These are phyloP conservation scores for Debaryomyces udenii DNA, from an alignment of 1,139 yeast species.

Conservation along the genomic window DNA sequence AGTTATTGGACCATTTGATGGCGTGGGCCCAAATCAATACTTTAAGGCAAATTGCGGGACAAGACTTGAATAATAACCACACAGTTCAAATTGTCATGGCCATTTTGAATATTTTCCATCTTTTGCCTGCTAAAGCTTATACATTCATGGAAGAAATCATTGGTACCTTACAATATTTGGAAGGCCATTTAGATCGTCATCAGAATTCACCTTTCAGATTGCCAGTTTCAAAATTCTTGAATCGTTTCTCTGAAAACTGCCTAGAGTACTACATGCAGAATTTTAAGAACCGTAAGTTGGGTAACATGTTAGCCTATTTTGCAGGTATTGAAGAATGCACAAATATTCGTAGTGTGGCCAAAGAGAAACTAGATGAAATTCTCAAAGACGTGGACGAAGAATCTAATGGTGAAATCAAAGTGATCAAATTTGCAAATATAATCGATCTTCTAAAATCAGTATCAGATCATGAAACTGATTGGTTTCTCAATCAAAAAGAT, in stretches of 20 bases:
- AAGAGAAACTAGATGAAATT: conserved; percentile 50
- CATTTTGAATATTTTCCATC: conserved; percentile 86
- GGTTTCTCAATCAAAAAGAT: conserved; percentile 62
- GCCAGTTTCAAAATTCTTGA: conserved; percentile 88
- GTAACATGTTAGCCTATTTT: conserved; percentile 66
- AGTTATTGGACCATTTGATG: conserved; percentile 86
- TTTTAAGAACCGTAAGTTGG: conserved; percentile 68
- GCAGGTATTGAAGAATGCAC: conserved; percentile 61
- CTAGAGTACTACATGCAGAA: conserved; percentile 70
- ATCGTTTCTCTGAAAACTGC: conserved; percentile 79
- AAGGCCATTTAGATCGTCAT: conserved; percentile 81
- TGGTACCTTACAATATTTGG: conserved; percentile 73
- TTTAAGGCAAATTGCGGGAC: conserved; percentile 68
- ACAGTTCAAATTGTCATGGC: conserved; percentile 88
- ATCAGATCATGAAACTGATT: conserved; percentile 53
- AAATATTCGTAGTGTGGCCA: conserved; percentile 57
- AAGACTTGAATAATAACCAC: conserved; percentile 76
- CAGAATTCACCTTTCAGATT: conserved; percentile 86
- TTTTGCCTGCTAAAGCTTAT: conserved; percentile 89
- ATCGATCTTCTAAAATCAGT: conserved; percentile 66
- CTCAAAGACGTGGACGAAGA: conserved; percentile 46
- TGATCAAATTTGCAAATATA: conserved; percentile 69
- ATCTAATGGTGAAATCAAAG: conserved; percentile 54
- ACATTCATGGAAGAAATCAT: conserved; percentile 89
- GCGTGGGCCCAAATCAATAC: conserved; percentile 95